Conservation (phyloP, 345 rosid species). For the Populus davidiana region DNA sequence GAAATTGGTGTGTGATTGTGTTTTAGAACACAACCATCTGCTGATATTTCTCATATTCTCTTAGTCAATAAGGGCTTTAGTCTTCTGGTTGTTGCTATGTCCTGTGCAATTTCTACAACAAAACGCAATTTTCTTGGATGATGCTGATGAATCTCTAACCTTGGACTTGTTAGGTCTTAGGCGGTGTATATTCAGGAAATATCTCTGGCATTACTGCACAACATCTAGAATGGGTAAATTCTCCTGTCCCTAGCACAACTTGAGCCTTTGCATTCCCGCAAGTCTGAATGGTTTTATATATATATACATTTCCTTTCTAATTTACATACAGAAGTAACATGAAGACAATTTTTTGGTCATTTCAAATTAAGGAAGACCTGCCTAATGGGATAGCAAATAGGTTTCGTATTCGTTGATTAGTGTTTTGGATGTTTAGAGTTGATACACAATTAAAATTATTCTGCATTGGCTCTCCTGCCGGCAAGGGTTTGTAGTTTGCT, state of each 20-base stretch:
- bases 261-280: background rate
- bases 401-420: background rate
- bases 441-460: no score
- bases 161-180: slow-evolving; percentile 62
- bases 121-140: background rate
- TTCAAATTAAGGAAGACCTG: background rate
- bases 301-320: background rate
- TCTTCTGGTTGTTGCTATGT: background rate
- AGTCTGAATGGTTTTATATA: background rate
- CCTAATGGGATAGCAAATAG: background rate
- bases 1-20: no score
- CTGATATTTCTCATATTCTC: no score
- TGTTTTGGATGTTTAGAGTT: background rate
- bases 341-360: background rate
- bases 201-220: slow-evolving; percentile 86
- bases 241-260: slow-evolving; percentile 6
- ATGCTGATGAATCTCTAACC: slow-evolving; percentile 16
- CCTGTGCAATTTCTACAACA: background rate
- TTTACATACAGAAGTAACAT: background rate
- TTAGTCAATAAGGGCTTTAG: slow-evolving; percentile 5
- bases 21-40: no score
- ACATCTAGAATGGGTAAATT: slow-evolving; percentile 87
- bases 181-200: slow-evolving; percentile 79
- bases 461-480: background rate
- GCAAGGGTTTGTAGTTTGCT: background rate